Percentiles rank a stretch among this genome's conserved stretches.
phyloP scores from a whole-genome alignment of 2,329 filamentous ascomycete genomes.

The Fusarium agapanthi region DNA sequence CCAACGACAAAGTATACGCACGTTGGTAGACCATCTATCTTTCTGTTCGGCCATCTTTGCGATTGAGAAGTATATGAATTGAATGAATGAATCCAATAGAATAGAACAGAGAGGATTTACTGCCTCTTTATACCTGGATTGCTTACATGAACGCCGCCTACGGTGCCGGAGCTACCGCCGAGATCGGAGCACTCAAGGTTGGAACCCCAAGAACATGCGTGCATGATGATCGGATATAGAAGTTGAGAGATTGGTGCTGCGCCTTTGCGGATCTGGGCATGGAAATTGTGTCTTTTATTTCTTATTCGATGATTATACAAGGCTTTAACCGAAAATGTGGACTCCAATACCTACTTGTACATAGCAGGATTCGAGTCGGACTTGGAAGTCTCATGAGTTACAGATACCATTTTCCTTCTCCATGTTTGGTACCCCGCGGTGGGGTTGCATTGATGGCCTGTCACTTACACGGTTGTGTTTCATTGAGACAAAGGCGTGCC shows the following conservation, averaged over 20 bases:
- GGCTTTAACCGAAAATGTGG: not conserved
- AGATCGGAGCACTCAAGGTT: constrained; percentile 37
- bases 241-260: not conserved
- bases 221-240: not conserved
- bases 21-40: constrained; percentile 43
- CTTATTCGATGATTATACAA: not conserved
- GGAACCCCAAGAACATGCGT: not conserved
- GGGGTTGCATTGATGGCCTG: not conserved
- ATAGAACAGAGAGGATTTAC: not conserved
- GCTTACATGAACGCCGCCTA: constrained; percentile 23
- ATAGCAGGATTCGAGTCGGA: not conserved
- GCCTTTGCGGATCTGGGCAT: not conserved
- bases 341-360: not conserved
- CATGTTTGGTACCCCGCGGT: not conserved
- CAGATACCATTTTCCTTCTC: not conserved
- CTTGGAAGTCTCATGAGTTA: not conserved
- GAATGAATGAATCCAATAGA: not conserved
- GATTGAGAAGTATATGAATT: not conserved
- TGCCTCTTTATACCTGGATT: constrained; percentile 26
- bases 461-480: not conserved
- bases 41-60: constrained; percentile 37
- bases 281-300: not conserved
- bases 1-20: constrained; percentile 15
- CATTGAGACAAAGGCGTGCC: not conserved
- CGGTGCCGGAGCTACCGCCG: constrained; percentile 18